Conservation (phyloP, 208 protist genomes). For the Naegleria lovaniensis region DNA sequence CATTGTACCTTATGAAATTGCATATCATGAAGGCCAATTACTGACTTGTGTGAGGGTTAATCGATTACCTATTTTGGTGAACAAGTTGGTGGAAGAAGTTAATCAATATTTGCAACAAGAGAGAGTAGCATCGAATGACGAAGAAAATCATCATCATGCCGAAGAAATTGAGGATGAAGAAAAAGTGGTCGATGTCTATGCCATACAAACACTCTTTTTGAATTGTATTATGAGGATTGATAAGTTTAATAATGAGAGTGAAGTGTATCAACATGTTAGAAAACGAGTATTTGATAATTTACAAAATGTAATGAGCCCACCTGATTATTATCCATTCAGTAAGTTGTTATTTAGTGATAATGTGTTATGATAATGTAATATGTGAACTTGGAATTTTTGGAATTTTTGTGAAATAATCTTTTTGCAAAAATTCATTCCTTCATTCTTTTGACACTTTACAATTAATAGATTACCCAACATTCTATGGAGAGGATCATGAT, state of each 20-base stretch:
- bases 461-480: not conserved
- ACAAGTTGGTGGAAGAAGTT: not conserved
- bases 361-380: no score
- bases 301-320: not conserved
- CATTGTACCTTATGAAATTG: not conserved
- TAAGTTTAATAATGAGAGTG: not conserved
- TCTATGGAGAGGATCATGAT: slow-evolving; percentile 2
- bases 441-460: no score
- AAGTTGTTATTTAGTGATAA: not conserved
- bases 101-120: not conserved
- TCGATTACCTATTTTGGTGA: not conserved
- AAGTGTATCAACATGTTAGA: not conserved
- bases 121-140: not conserved
- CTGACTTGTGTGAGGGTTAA: not conserved
- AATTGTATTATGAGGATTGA: not conserved
- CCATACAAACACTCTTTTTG: slow-evolving; percentile 7
- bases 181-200: not conserved
- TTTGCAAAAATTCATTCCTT: no score
- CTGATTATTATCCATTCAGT: not conserved
- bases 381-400: not conserved
- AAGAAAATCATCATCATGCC: not conserved
- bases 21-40: not conserved
- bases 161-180: not conserved
- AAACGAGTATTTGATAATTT: not conserved
- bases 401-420: no score